phyloP scores from a whole-genome alignment of 2,329 filamentous ascomycete species.

The Aaosphaeria arxii region DNA sequence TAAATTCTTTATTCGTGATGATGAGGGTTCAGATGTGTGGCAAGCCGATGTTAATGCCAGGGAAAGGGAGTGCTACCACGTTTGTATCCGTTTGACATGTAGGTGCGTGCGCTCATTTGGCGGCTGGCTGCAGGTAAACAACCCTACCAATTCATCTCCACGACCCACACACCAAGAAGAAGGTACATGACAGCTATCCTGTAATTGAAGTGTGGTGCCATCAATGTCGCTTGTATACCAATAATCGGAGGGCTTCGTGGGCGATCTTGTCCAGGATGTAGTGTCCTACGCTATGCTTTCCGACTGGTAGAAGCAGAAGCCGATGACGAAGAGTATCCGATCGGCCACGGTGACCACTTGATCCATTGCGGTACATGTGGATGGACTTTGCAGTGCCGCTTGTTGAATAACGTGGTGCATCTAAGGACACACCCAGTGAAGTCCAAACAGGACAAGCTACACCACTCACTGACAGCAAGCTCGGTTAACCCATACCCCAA shows the following conservation, averaged over 20 bases:
- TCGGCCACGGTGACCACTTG: too few relatives aligned
- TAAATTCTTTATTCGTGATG: too few relatives aligned
- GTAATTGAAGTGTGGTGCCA: slow-evolving; percentile 2
- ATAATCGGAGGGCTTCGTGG: background rate
- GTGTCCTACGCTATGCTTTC: too few relatives aligned
- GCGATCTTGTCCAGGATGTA: background rate
- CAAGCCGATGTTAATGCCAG: slow-evolving; percentile 9
- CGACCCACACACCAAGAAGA: slow-evolving; percentile 10
- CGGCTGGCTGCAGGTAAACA: slow-evolving; percentile 31
- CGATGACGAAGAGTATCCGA: too few relatives aligned
- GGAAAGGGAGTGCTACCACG: slow-evolving; percentile 24
- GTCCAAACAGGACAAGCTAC: background rate
- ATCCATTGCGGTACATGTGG: background rate
- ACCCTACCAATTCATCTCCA: slow-evolving; percentile 20
- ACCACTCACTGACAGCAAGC: background rate
- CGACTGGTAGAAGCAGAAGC: too few relatives aligned
- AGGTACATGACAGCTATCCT: slow-evolving; percentile 11
- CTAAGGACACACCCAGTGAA: background rate
- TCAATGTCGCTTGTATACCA: slow-evolving; percentile 2
- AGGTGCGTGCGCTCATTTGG: slow-evolving; percentile 28
- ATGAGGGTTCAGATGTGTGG: slow-evolving; percentile 7
- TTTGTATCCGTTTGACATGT: slow-evolving; percentile 25
- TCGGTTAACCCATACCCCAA: background rate
- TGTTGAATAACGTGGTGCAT: background rate
- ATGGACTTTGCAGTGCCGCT: background rate